Base-by-base conservation (phyloP, 2,329 filamentous ascomycete species). In the Colletotrichum sp. region DNA sequence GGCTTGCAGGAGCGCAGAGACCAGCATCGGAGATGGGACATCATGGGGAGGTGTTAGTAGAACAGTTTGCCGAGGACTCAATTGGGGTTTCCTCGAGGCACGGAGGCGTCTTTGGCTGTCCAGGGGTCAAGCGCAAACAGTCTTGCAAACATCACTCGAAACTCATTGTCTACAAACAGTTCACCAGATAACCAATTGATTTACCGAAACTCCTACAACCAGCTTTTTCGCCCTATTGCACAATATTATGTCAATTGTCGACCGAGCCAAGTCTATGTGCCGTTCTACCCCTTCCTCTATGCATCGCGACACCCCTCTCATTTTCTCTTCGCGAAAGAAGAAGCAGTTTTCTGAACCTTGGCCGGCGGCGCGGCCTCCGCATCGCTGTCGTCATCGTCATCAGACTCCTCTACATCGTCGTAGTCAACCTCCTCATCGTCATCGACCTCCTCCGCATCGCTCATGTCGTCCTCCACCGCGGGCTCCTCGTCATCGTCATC, bases 371-470 rank as follows among this genome's bases (percentile, higher is more conserved):
- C 87, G 12, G 87, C 85, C 78, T 90, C 88, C 21, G 83, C 85
- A 65, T 90, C 89, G 70, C 87, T 89, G 76, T 88, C 88, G 39
- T 89, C 90, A 12, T 91, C 90, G 76, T 93, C 92, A 8, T 88
- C 88, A 10, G 89, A 90, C 69, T 90, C 89, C 36, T 88, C 86
- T 8, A 89, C 87, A 69, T 93, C 92, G 44, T 91, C 89, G 71
- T 92, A 89, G 62, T 91, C 86, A 4, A 90, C 90, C 75, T 93
- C 91, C 21, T 92, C 89, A 76, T 92, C 90, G 26, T 92, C 90
- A 3, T 91, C 82, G 1, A 86, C 86, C 79, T 89, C 88, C 44
- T 88, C 87, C 2, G 82, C 89, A 18, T 88, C 88, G 5, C 84
- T 85, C 16, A 87, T 86, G 62, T 86, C 86, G 36, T 87, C 86